Base-by-base conservation (phyloP, 2,329 filamentous ascomycete species). In the Phyllosticta citriasiana region DNA sequence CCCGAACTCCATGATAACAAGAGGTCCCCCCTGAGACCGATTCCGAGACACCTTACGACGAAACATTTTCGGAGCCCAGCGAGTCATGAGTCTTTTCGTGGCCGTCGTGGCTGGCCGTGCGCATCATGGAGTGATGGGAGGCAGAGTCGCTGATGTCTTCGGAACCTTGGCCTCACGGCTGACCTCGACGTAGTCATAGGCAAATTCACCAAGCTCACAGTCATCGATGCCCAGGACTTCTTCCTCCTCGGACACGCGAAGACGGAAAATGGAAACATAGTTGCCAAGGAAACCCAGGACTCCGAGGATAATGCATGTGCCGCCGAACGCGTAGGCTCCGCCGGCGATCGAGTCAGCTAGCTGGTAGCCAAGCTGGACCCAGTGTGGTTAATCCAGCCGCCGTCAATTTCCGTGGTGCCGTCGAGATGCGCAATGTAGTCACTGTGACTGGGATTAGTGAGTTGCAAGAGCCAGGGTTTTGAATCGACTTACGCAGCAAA, bases 131-230 rank as follows among this genome's bases (percentile, higher is more conserved):
- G 50, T 63, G 62, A 4, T 25, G 57, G 14, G 62, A 63, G 8
- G 47, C 16, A 6, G 51, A 67, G 57, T 71, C 72, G 22, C 66
- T 70, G 14, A 74, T 72, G 53, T 78, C 77, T 60, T 81, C 73
- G 8, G 64, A 50, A 68, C 60, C 63, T 70, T 77, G 55, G 91
- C 84, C 67, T 92, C 87, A 64, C 89, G 80, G 22, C 84, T 87
- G 65, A 94, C 79, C 79, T 95, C 91, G 66, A 96, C 89, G 68
- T 95, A 96, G 74, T 96, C 91, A 73, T 96, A 96, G 78, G 90
- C 91, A 72, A 94, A 96, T 77, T 96, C 91, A 72, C 91, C 91
- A 69, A 96, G 89, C 75, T 96, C 91, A 25, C 88, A 86, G 68
- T 96, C 91, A 69, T 96, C 91, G 63, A 95, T 91, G 66, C 91